Base-by-base conservation (phyloP, 2,329 filamentous ascomycete species). In the Hypoxylon sp. region DNA sequence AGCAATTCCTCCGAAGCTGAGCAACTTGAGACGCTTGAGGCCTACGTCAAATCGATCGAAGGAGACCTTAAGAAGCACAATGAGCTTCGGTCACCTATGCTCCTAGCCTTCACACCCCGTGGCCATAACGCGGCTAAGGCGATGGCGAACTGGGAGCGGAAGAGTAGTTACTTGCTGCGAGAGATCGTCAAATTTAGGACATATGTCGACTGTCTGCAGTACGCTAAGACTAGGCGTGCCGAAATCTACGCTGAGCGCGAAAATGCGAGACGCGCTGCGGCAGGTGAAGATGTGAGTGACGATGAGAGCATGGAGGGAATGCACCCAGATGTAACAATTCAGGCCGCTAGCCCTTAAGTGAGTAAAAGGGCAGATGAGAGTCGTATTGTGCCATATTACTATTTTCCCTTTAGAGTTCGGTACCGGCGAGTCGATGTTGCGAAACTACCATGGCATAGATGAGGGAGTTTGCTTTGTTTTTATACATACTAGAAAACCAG, bases 131-230 rank as follows among this genome's bases (percentile, higher is more conserved):
- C 91, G 14, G 84, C 84, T 69, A 94, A 92, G 80, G 94, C 95
- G 14, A 95, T 98, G 92, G 87, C 91, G 19, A 99, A 99, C 80
- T 99, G 96, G 95, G 94, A 99, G 83, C 90, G 92, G 77, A 98
- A 98, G 83, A 97, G 93, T 62, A 91, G 93, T 31, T 97, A 98
- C 78, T 83, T 99, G 44, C 85, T 98, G 11, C 87, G 93, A 37
- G 96, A 99, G 82, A 98, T 97, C 79, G 94, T 98, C 80, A 98
- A 98, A 81, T 98, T 97, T 82, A 87, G 92, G 67, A 98, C 94
- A 0, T 99, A 98, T 77, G 94, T 98, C 73, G 96, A 98, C 79
- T 91, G 90, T 35, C 83, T 99, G 55, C 86, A 90, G 64, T 87
- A 88, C 39, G 94, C 94, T 0, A 88, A 92, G 73, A 81, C 78